A percentile compares a stretch with the other conserved stretches of the same genome.
Evolutionary conservation across 2,329 filamentous ascomycete genomes (phyloP).

Genomic region (Trichoderma aggressivum): DNA sequence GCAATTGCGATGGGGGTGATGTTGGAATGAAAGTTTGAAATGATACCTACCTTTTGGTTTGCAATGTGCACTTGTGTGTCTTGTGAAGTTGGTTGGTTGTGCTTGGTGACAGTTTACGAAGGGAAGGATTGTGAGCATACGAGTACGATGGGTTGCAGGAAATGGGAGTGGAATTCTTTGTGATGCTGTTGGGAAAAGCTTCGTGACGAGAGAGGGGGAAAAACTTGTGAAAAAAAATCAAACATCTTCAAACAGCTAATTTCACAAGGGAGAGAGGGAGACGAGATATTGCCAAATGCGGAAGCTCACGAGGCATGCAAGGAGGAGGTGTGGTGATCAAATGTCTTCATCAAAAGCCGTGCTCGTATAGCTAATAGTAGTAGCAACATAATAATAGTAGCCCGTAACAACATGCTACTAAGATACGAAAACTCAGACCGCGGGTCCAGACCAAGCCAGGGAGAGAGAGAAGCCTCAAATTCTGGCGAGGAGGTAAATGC

Average conservation of each 20-base stretch:
- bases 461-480: background rate
- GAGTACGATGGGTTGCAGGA: background rate
- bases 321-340: constrained; percentile 2
- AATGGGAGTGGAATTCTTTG: background rate
- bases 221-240: background rate
- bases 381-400: background rate
- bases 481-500: background rate
- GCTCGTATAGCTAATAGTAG: background rate
- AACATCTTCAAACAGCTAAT: background rate
- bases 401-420: background rate
- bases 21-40: constrained; percentile 19
- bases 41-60: constrained; percentile 9
- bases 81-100: background rate
- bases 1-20: constrained; percentile 1
- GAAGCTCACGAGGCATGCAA: constrained; percentile 16
- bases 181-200: background rate
- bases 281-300: background rate
- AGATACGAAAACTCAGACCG: background rate
- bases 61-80: background rate
- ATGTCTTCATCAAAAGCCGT: constrained; percentile 8
- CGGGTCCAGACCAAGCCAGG: constrained; percentile 4
- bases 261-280: background rate
- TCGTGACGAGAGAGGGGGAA: background rate
- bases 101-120: background rate
- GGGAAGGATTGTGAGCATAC: background rate